Conservation (phyloP, 306 rosid genomes). For the Vicia villosa region DNA sequence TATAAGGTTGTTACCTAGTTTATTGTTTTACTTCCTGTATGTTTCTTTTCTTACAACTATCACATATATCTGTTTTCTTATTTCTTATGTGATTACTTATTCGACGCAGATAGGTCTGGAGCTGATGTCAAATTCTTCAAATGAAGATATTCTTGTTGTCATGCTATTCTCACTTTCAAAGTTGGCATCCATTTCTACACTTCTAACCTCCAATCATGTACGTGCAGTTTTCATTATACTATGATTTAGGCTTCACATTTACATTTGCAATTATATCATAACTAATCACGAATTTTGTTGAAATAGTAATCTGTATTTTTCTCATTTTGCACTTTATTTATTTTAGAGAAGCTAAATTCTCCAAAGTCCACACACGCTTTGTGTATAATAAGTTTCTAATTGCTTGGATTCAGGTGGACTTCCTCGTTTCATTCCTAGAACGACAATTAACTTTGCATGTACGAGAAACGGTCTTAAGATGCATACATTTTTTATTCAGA, state of each 20-base stretch:
- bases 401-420: constrained; percentile 57
- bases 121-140: constrained; percentile 50
- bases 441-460: constrained; percentile 47
- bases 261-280: not conserved
- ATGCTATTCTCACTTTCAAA: constrained; percentile 77
- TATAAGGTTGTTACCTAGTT: constrained; percentile 60
- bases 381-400: constrained; percentile 16
- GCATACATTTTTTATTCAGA: constrained; percentile 55
- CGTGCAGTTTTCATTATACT: constrained; percentile 25
- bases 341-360: no score
- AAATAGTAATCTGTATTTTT: no score
- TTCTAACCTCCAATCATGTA: constrained; percentile 66
- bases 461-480: constrained; percentile 55
- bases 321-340: no score
- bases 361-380: not conserved
- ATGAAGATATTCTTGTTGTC: constrained; percentile 56
- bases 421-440: constrained; percentile 59
- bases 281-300: no score
- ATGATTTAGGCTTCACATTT: constrained; percentile 6
- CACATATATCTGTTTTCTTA: constrained; percentile 20
- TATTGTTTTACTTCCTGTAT: constrained; percentile 2
- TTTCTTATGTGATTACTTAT: constrained; percentile 28
- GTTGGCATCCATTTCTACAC: constrained; percentile 55
- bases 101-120: constrained; percentile 63
- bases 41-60: not conserved